A percentile compares a stretch with the other conserved stretches of the same genome.
Evolutionary conservation across 306 rosid genomes (phyloP).

Genomic region (Comarum palustre): DNA sequence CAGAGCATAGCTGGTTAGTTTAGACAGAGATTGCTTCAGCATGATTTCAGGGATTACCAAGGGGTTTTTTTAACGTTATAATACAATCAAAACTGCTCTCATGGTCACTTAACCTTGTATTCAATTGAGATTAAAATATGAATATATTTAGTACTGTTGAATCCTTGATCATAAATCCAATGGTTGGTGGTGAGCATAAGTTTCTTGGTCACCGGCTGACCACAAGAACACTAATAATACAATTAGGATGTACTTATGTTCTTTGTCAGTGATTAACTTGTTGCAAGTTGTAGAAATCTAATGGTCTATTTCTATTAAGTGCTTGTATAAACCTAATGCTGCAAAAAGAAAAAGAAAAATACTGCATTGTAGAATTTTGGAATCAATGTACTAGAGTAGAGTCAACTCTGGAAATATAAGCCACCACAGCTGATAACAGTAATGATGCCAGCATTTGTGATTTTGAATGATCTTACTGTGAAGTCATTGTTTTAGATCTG

Average conservation of each 20-base stretch:
- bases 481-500: background rate
- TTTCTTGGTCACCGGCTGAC: background rate
- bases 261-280: background rate
- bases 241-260: background rate
- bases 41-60: background rate
- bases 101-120: background rate
- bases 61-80: background rate
- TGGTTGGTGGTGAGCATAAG: background rate
- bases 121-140: background rate
- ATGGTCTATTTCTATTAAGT: background rate
- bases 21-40: background rate
- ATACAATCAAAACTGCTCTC: background rate
- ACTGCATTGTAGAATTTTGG: background rate
- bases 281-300: background rate
- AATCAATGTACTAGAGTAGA: slow-evolving; percentile 13
- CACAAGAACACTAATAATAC: background rate
- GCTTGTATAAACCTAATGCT: slow-evolving; percentile 1
- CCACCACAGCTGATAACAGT: background rate
- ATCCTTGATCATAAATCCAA: background rate
- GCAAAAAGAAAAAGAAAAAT: background rate
- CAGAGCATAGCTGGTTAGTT: background rate
- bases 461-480: background rate
- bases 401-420: slow-evolving; percentile 2
- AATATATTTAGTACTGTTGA: background rate
- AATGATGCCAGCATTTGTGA: slow-evolving; percentile 3